Percentiles rank a stretch among this genome's conserved stretches.
phyloP scores from a whole-genome alignment of 1,284 basidiomycete genomes.

The Rhodotorula sp. region DNA sequence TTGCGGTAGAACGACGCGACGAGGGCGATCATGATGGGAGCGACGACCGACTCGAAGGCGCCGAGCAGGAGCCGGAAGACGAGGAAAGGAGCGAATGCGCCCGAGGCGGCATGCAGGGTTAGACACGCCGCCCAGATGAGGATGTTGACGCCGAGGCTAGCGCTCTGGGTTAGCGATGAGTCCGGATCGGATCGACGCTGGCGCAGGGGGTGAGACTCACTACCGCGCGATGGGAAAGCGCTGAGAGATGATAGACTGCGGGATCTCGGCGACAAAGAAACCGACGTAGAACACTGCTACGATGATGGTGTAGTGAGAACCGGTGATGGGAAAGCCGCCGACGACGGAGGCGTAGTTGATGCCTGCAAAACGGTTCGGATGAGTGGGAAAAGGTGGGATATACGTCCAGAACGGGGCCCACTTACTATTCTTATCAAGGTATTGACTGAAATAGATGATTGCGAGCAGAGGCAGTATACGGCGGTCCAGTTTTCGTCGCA shows the following conservation, averaged over 20 bases:
- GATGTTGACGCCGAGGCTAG: slow-evolving; percentile 57
- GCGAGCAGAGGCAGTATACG: slow-evolving; percentile 61
- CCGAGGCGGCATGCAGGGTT: slow-evolving; percentile 52
- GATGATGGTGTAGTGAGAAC: slow-evolving; percentile 62
- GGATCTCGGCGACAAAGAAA: slow-evolving; percentile 53
- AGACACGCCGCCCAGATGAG: slow-evolving; percentile 58
- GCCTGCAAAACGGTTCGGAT: no score
- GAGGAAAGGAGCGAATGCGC: slow-evolving; percentile 27
- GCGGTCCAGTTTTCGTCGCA: slow-evolving; percentile 59
- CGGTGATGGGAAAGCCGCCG: slow-evolving; percentile 46
- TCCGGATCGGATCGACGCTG: not conserved
- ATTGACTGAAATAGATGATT: slow-evolving; percentile 43
- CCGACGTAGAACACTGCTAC: slow-evolving; percentile 63
- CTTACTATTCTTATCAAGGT: slow-evolving; percentile 52
- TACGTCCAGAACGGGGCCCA: no score
- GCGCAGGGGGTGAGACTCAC: not conserved
- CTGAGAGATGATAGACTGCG: slow-evolving; percentile 65
- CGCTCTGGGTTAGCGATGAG: no score
- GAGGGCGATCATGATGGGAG: slow-evolving; percentile 29
- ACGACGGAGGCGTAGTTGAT: slow-evolving; percentile 66
- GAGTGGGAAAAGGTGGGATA: no score
- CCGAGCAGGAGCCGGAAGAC: slow-evolving; percentile 62
- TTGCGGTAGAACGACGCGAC: slow-evolving; percentile 61
- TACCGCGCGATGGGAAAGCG: slow-evolving; percentile 53
- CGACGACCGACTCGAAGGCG: slow-evolving; percentile 47